Evolutionary conservation across 106 monocot species (phyloP), one percentile per base, ranked within the genome.

Genomic region (Acorus calamus): DNA sequence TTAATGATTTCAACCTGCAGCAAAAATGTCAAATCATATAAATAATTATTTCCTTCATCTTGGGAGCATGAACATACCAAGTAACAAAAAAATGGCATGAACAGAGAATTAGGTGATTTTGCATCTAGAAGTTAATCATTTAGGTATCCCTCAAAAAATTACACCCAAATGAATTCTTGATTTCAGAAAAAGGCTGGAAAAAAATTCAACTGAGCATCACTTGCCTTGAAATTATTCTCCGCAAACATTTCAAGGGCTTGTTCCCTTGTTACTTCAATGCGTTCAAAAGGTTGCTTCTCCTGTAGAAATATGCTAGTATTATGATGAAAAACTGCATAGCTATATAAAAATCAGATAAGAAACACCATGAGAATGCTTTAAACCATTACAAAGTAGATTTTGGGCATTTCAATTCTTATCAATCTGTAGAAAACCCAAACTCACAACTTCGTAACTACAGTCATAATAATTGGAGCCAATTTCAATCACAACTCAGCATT

Each of bases 241-340:
- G 81, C 68, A 70, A 98, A 98, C 47, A 98, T 81, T 85, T 98
- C 83, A 71, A 92, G 82, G 10, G 92, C 98, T 64, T 98, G 88
- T 28, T 77, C 83, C 57, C 91, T 85, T 3, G 88, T 73, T 2
- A 98, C 98, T 73, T 98, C 98, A 73, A 98, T 92, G 10, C 98
- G 80, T 67, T 92, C 92, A 81, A 98, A 98, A 65, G 92, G 92
- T 63, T 98, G 98, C 52, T 92, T n/a, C 73, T 85, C 98, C 96
- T 98, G 75, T 52, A 83, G 70, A 59, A 10, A 63, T 48, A 11
- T 8, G 47, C 6, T 5, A 63, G 8, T 45, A 60, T 13, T 42
- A 2, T 42, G 6, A 13, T 57, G 57, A 12, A 13, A 69, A 57
- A 59, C 44, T 53, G 8, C 2, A 65, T 2, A 55, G 7, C 28